Conservation (phyloP, 495 filamentous ascomycete species). For the Aspergillus sclerotiicarbonarius region DNA sequence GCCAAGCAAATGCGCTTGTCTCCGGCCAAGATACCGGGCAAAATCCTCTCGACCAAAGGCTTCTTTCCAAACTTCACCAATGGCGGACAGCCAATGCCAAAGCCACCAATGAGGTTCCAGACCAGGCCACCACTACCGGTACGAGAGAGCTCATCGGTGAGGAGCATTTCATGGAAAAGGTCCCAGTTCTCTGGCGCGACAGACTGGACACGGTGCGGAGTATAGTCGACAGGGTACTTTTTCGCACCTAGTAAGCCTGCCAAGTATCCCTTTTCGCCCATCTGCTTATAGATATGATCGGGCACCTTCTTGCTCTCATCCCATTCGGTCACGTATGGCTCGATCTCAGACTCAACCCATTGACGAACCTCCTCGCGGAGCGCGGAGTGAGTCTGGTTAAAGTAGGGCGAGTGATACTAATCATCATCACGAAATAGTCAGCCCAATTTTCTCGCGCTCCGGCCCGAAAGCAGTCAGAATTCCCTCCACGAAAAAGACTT, state of each 20-base stretch:
- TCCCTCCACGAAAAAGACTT: slow-evolving; percentile 37
- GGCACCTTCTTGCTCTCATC: slow-evolving; percentile 92
- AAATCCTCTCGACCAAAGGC: slow-evolving; percentile 74
- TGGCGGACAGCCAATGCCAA: slow-evolving; percentile 89
- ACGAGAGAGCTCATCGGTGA: slow-evolving; percentile 92
- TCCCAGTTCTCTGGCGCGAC: slow-evolving; percentile 92
- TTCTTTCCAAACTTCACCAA: slow-evolving; percentile 91
- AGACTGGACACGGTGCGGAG: slow-evolving; percentile 64
- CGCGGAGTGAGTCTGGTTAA: slow-evolving; percentile 86
- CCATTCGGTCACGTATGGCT: slow-evolving; percentile 93
- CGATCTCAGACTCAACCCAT: slow-evolving; percentile 88
- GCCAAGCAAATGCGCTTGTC: slow-evolving; percentile 94
- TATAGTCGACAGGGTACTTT: slow-evolving; percentile 70
- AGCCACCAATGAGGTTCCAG: slow-evolving; percentile 97
- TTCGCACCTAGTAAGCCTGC: slow-evolving; percentile 79
- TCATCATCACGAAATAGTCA: slow-evolving; percentile 15
- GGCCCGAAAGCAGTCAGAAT: neutral
- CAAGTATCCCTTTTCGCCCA: slow-evolving; percentile 89
- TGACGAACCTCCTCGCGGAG: slow-evolving; percentile 85
- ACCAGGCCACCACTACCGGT: slow-evolving; percentile 88
- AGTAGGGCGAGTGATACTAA: slow-evolving; percentile 93
- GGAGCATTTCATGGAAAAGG: slow-evolving; percentile 91
- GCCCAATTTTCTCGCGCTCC: neutral
- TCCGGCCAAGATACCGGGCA: slow-evolving; percentile 82
- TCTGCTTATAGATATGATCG: slow-evolving; percentile 85